Percentiles rank a stretch among this genome's conserved stretches.
phyloP scores from a whole-genome alignment of 1,284 basidiomycete species.

The Cystobasidium pallidum region DNA sequence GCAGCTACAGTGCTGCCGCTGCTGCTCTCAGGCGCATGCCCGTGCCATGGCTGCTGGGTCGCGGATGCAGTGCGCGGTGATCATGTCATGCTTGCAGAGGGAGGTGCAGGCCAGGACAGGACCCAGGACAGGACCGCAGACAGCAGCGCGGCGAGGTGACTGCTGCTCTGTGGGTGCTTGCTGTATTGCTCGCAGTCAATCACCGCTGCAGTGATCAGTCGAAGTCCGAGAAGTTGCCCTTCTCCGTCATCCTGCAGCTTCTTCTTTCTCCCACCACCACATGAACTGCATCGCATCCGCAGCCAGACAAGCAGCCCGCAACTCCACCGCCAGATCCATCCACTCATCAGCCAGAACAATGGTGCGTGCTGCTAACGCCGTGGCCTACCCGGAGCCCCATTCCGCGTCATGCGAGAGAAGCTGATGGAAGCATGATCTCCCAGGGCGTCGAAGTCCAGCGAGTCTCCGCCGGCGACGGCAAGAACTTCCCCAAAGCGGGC shows the following conservation, averaged over 20 bases:
- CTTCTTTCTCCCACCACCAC: background rate
- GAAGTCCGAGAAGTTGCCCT: background rate
- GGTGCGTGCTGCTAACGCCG: constrained; percentile 5
- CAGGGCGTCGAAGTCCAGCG: constrained; percentile 55
- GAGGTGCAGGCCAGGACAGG: background rate
- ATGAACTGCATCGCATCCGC: constrained; percentile 23
- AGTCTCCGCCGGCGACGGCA: constrained; percentile 56
- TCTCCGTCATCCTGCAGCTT: background rate
- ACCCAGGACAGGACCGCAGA: too few species aligned
- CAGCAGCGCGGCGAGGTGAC: too few species aligned
- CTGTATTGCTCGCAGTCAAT: background rate
- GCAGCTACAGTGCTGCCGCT: too few species aligned
- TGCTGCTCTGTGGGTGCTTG: too few species aligned
- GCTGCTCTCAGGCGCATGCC: too few species aligned
- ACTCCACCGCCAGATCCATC: constrained; percentile 19
- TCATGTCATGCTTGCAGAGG: too few species aligned
- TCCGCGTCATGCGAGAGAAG: background rate
- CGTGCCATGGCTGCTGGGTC: too few species aligned
- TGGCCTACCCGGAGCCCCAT: background rate
- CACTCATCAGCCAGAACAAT: constrained; percentile 38
- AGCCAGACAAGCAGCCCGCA: constrained; percentile 20
- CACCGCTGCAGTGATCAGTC: background rate
- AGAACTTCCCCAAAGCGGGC: constrained; percentile 54
- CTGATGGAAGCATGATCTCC: background rate
- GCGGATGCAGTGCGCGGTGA: too few species aligned